Evolutionary conservation across 768 basidiomycete species (phyloP), one percentile per base, ranked within the genome.

Genomic region (Trametes elegans): DNA sequence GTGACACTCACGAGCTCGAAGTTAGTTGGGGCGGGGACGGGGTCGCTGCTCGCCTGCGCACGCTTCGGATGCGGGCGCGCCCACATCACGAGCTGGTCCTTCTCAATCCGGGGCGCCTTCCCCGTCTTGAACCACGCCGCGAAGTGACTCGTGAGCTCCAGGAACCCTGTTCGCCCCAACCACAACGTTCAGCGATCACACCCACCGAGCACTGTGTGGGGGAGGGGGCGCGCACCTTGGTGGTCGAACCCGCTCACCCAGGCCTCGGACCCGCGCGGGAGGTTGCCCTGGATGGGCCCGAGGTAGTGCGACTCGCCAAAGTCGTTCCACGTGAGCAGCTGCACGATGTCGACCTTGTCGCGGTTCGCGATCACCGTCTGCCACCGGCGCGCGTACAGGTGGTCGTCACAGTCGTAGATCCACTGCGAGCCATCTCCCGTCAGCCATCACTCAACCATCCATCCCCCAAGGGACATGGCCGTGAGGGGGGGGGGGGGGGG

Each of bases 261-360:
- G 9, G 69, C 65, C 44, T 71, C 68, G 21, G 66, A 65, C 49
- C 68, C 66, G 8, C 74, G 71, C 0, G 57, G 57, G n/a, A 59
- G 35, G 60, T 73, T 69, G 16, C 66, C 73, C 43, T 72, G 79
- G 43, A 80, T 73, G 6, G 87, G 83, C 14, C 86, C 84, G 61
- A 81, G 74, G 70, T 91, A 89, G 63, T 84, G 80, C 2, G 85
- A 86, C 71, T 88, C 87, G 61, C 86, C 86, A 60, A 79, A 88
- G 66, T 88, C 83, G 69, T 89, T 89, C 86, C 85, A 89, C n/a
- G 82, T 83, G 45, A 85, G 74, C 58, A 87, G 73, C 64, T 88
- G 80, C 23, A 77, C 78, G 52, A 84, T 60, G 55, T 73, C 71
- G 62, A 77, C 69, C 43, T 66, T 58, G 61, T 76, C 68, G 23